Conservation (phyloP, 2,329 filamentous ascomycete genomes). For the Xylariaceae sp. region DNA sequence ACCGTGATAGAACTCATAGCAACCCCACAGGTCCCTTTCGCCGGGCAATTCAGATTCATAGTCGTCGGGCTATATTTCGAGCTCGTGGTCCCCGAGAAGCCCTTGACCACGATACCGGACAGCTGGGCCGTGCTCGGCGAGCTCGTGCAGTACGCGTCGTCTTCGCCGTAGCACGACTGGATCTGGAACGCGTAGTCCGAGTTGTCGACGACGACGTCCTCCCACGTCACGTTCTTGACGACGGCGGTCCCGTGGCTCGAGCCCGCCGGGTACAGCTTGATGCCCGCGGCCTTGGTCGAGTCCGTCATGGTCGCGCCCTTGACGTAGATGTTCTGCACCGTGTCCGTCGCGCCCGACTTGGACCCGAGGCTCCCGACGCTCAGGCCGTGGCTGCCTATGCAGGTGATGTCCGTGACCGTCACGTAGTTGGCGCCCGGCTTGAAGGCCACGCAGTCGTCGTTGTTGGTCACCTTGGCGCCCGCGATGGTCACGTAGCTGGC, state of each 20-base stretch:
- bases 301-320: slow-evolving; percentile 17
- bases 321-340: slow-evolving; percentile 23
- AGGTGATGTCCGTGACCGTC: slow-evolving; percentile 21
- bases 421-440: slow-evolving; percentile 24
- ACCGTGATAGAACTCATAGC: slow-evolving; percentile 21
- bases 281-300: slow-evolving; percentile 22
- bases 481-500: slow-evolving; percentile 21
- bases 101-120: slow-evolving; percentile 17
- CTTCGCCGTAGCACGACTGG: slow-evolving; percentile 24
- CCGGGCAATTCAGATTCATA: slow-evolving; percentile 25
- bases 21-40: slow-evolving; percentile 14
- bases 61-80: slow-evolving; percentile 13
- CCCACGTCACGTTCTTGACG: slow-evolving; percentile 24
- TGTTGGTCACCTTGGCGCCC: slow-evolving; percentile 14
- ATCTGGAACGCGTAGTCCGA: slow-evolving; percentile 29
- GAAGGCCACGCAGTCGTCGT: slow-evolving; percentile 27
- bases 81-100: slow-evolving; percentile 14
- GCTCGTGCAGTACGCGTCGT: slow-evolving; percentile 8
- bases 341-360: slow-evolving; percentile 8
- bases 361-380: slow-evolving; percentile 22
- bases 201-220: slow-evolving; percentile 21
- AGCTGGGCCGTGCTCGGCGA: slow-evolving; percentile 23
- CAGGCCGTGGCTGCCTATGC: slow-evolving; percentile 23
- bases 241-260: slow-evolving; percentile 18
- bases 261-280: slow-evolving; percentile 25